Percentiles rank a stretch among this genome's conserved stretches.
Evolutionary conservation across 2,329 filamentous ascomycete genomes (phyloP).

Genomic region (Fusarium dimerum): DNA sequence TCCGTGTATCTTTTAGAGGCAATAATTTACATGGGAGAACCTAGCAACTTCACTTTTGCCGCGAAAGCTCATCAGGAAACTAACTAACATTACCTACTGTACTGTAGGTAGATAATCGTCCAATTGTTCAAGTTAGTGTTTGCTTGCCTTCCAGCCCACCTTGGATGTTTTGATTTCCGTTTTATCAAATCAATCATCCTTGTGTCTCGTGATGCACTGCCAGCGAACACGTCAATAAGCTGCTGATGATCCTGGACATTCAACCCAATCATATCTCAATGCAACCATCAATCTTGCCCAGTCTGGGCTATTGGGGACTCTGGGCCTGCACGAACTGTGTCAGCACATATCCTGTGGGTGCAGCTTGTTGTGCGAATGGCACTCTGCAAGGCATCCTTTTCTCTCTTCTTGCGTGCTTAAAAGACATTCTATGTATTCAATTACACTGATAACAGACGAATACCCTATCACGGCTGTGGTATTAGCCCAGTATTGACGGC

Average conservation of each 20-base stretch:
- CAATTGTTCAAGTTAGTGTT: slow-evolving; percentile 6
- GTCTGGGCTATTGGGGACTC: neutral
- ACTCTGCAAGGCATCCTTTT: slow-evolving; percentile 5
- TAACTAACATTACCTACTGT: too few species aligned
- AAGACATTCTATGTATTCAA: neutral
- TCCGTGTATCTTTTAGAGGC: too few species aligned
- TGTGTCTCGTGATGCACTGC: slow-evolving; percentile 30
- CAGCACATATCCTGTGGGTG: slow-evolving; percentile 11
- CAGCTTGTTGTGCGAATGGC: slow-evolving; percentile 1
- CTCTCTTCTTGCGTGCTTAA: slow-evolving; percentile 9
- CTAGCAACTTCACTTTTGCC: too few species aligned
- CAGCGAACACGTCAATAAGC: slow-evolving; percentile 32
- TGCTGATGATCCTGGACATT: slow-evolving; percentile 11
- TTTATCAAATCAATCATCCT: slow-evolving; percentile 8
- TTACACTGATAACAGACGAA: neutral
- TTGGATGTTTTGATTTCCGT: slow-evolving; percentile 17
- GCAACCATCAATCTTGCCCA: too few species aligned
- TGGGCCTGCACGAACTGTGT: slow-evolving; percentile 25
- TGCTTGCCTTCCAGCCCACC: neutral
- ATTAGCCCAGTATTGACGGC: slow-evolving; percentile 3
- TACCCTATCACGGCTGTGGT: neutral
- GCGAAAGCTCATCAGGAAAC: too few species aligned
- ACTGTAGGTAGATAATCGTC: slow-evolving; percentile 6
- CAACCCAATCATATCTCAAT: slow-evolving; percentile 18
- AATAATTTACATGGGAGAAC: too few species aligned